Percentiles rank a stretch among this genome's conserved stretches.
Evolutionary conservation across 352 stramenopile genomes (phyloP).

Genomic region (Globisporangium okanoganense): DNA sequence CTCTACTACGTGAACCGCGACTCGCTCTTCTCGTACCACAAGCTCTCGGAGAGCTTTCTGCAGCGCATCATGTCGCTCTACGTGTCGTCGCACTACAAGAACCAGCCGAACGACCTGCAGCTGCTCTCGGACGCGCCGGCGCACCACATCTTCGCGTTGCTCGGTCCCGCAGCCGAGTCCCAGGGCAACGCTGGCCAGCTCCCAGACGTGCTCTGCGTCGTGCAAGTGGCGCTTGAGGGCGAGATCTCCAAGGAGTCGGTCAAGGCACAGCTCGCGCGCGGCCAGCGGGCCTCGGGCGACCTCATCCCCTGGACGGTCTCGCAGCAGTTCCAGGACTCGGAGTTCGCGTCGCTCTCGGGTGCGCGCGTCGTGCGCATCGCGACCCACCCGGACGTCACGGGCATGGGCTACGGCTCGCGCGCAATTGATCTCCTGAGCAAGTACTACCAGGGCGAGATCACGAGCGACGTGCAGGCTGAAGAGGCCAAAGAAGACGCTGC

Average conservation of each 20-base stretch:
- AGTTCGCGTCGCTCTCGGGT: constrained; percentile 96
- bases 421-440: constrained; percentile 94
- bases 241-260: constrained; percentile 97
- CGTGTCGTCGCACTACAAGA: constrained; percentile 99
- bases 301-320: constrained; percentile 99
- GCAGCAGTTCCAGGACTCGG: constrained; percentile 99
- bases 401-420: constrained; percentile 98
- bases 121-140: constrained; percentile 97
- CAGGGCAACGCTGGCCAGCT: constrained; percentile 88
- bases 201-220: constrained; percentile 97
- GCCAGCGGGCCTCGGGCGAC: constrained; percentile 97
- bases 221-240: constrained; percentile 97
- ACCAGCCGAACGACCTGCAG: constrained; percentile 99
- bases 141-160: constrained; percentile 97
- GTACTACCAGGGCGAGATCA: constrained; percentile 98
- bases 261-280: constrained; percentile 91
- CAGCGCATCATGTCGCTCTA: constrained; percentile 95
- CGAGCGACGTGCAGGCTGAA: constrained; percentile 38
- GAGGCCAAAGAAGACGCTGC: constrained; percentile 27
- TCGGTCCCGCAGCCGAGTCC: constrained; percentile 92
- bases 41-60: constrained; percentile 95
- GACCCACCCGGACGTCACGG: constrained; percentile 94
- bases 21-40: constrained; percentile 99
- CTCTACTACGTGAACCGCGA: constrained; percentile 99
- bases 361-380: constrained; percentile 97